A percentile compares a stretch with the other conserved stretches of the same genome.
These are phyloP conservation scores for Cadophora sp. DNA, from an alignment of 2,329 filamentous ascomycete species.

Conservation along the genomic window DNA sequence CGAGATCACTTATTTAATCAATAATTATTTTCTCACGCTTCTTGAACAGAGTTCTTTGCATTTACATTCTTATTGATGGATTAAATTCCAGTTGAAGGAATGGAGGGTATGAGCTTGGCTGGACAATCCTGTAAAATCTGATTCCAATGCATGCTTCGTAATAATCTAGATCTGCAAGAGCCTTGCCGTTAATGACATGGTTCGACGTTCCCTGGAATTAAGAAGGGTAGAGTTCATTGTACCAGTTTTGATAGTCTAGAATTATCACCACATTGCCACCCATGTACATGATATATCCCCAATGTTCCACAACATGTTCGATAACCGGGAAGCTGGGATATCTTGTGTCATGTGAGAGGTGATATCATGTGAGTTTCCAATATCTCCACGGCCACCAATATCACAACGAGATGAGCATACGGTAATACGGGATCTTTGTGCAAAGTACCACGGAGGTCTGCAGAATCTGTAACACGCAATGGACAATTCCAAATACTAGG, in stretches of 20 bases:
- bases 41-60: not conserved
- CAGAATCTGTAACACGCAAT: constrained; percentile 1
- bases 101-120: no score
- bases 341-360: constrained; percentile 1
- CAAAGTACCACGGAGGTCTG: not conserved
- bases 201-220: not conserved
- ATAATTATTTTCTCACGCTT: not conserved
- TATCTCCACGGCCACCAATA: not conserved
- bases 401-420: not conserved
- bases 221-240: not conserved
- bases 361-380: not conserved
- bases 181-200: not conserved
- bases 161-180: no score
- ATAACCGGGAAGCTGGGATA: constrained; percentile 12
- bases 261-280: not conserved
- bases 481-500: not conserved
- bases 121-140: no score
- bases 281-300: not conserved
- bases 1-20: not conserved
- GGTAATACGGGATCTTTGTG: not conserved
- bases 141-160: no score
- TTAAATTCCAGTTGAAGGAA: not conserved
- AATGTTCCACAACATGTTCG: constrained; percentile 5
- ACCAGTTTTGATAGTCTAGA: not conserved
- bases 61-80: not conserved